Base-by-base conservation (phyloP, 495 filamentous ascomycete species). In the Monascus purpureus region DNA sequence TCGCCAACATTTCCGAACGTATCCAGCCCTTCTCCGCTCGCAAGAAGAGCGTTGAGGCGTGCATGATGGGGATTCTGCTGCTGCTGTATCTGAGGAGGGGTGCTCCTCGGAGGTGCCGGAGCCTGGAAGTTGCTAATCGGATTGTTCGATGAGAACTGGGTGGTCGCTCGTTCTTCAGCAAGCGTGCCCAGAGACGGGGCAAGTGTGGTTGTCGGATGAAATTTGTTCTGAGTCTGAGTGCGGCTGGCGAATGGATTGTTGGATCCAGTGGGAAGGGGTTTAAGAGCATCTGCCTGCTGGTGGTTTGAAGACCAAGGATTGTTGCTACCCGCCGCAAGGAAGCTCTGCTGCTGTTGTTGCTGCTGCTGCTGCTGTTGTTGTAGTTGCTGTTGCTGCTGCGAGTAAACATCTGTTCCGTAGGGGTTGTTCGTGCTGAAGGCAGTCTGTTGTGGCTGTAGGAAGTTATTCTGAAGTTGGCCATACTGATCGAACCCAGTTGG, bases 1-100 rank as follows among this genome's bases (percentile, higher is more conserved):
- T 96, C 77, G 33, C 90, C 90, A 24, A 80, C 80, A 47, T 99
- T 99, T 32, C 90, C 90, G 51, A 94, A 99, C 1, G 92, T 96
- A 50, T 99, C 90, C 60, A 85, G 77, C 14, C 90, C 90, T 27
- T 95, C 92, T 35, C 90, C 86, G 14, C 65, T 66, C 6, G 81
- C 70, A 27, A 99, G 72, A 8, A 99, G 77, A n/a, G 80, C 73
- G 43, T 96, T 95, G 34, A 99, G 75, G 45, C 69, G 75, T n/a
- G 78, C 72, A 44, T 86, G 76, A 43, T 93, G 81, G 26, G 88
- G 79, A 46, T 81, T 78, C 31, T 59, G 56, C 31, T 59, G 56
- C 31, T 59, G 56, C 31, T 59, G 56, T 30, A 49, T 35, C 33
- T 59, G 50, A 8, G 61, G 60, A 0, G 66, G 58, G 0, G 52